phyloP scores from a whole-genome alignment of 2,329 filamentous ascomycete species.

The Verticillium longisporum region DNA sequence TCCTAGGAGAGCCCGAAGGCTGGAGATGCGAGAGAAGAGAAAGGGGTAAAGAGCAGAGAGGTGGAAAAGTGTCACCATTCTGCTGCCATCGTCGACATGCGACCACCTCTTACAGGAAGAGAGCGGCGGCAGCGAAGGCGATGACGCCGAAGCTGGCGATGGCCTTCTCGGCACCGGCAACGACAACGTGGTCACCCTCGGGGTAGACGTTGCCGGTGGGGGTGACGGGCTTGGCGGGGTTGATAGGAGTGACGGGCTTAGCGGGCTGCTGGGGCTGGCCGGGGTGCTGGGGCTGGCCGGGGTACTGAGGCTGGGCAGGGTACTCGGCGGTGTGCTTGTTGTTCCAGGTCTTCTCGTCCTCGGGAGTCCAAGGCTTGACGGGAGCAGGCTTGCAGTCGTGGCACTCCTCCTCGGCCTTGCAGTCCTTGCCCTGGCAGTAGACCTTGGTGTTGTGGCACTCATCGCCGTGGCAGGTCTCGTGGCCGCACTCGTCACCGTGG shows the following conservation, averaged over 20 bases:
- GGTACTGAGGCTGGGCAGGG: not conserved
- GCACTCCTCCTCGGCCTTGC: constrained; percentile 17
- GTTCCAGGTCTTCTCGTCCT: not conserved
- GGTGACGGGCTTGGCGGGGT: not conserved
- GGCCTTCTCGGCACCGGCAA: constrained; percentile 9
- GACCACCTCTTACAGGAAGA: constrained; percentile 6
- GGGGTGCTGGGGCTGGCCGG: not conserved
- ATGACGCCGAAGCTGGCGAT: constrained; percentile 10
- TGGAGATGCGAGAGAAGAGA: not conserved
- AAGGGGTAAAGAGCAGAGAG: not conserved
- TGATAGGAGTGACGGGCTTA: not conserved
- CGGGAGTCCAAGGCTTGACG: not conserved
- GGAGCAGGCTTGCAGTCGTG: constrained; percentile 14
- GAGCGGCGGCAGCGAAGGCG: constrained; percentile 8
- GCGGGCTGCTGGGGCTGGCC: not conserved
- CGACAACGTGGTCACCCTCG: constrained; percentile 1
- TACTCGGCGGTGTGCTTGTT: not conserved
- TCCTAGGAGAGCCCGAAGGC: not conserved
- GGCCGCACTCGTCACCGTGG: constrained; percentile 20
- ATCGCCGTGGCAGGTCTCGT: constrained; percentile 19
- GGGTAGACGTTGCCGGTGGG: not conserved
- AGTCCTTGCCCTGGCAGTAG: constrained; percentile 17
- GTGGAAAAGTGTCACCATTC: not conserved
- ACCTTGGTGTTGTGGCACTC: constrained; percentile 21
- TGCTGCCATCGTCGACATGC: not conserved